A percentile compares a stretch with the other conserved stretches of the same genome.
These are phyloP conservation scores for Sordaria brevicollis DNA, from an alignment of 495 filamentous ascomycete species.

Conservation along the genomic window DNA sequence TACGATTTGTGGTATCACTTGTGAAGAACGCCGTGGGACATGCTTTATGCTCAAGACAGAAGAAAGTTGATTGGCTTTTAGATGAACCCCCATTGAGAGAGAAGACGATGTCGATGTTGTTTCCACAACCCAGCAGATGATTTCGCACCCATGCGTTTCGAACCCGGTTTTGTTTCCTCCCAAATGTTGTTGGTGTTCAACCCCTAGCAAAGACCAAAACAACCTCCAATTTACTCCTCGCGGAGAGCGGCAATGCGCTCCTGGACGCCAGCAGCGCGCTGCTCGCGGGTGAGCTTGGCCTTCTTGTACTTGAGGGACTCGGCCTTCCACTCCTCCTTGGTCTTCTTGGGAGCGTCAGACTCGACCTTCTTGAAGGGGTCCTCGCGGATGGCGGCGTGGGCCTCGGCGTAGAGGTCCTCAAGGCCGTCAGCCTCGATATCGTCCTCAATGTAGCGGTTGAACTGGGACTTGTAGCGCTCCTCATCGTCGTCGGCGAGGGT, in stretches of 20 bases:
- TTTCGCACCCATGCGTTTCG: not conserved
- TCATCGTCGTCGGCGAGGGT: constrained; percentile 98
- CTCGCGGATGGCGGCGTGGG: constrained; percentile 94
- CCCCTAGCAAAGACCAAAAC: constrained; percentile 8
- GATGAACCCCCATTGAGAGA: constrained; percentile 10
- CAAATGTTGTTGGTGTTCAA: constrained; percentile 7
- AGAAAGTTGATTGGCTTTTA: constrained; percentile 22
- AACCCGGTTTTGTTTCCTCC: not conserved
- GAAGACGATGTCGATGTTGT: no score
- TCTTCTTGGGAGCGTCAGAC: constrained; percentile 70
- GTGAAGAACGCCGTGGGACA: not conserved
- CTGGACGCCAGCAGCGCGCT: constrained; percentile 74
- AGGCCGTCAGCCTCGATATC: constrained; percentile 93
- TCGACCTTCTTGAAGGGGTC: constrained; percentile 94
- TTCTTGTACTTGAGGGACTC: constrained; percentile 83
- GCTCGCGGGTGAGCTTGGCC: constrained; percentile 63
- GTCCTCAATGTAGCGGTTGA: constrained; percentile 92
- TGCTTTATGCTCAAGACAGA: not conserved
- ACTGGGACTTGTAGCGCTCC: constrained; percentile 98
- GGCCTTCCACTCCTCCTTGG: constrained; percentile 92
- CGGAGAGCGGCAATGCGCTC: constrained; percentile 74
- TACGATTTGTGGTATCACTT: not conserved
- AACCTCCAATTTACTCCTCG: constrained; percentile 23
- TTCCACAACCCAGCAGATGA: not conserved
- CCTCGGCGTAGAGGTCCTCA: constrained; percentile 92